A percentile compares a stretch with the other conserved stretches of the same genome.
These are phyloP conservation scores for Tetrastigma voinierianum DNA, from an alignment of 164 flowering plant genomes.

Conservation along the genomic window DNA sequence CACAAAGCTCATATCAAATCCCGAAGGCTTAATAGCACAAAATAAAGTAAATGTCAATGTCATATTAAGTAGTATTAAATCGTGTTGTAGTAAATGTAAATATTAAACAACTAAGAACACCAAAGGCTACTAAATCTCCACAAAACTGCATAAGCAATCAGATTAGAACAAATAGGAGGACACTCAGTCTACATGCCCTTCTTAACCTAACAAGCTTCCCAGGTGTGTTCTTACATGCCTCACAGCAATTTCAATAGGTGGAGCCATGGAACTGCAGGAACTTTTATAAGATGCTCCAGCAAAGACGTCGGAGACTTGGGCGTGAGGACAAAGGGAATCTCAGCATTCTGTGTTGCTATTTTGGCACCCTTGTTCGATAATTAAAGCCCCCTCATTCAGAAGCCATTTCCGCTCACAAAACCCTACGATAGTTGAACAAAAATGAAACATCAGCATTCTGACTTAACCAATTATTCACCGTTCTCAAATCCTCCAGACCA, in stretches of 20 bases:
- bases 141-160: neutral
- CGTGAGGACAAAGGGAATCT: conserved; percentile 57
- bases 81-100: no score
- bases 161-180: neutral
- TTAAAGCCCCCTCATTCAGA: conserved; percentile 81
- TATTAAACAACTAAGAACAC: no score
- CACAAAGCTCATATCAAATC: no score
- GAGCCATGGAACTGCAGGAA: conserved; percentile 53
- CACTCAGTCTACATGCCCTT: conserved; percentile 58
- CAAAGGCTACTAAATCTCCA: neutral
- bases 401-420: conserved; percentile 48
- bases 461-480: neutral
- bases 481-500: no score
- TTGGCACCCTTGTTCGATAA: conserved; percentile 81
- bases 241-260: conserved; percentile 49
- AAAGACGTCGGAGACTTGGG: conserved; percentile 58
- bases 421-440: conserved; percentile 1
- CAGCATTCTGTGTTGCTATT: conserved; percentile 64
- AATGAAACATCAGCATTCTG: neutral
- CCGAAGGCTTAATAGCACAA: no score
- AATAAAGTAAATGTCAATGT: no score
- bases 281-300: conserved; percentile 61
- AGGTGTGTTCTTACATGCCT: conserved; percentile 85
- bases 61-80: no score
- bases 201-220: conserved; percentile 80